Base-by-base conservation (phyloP, 208 protist species). In the Tetramitus jugosus region DNA sequence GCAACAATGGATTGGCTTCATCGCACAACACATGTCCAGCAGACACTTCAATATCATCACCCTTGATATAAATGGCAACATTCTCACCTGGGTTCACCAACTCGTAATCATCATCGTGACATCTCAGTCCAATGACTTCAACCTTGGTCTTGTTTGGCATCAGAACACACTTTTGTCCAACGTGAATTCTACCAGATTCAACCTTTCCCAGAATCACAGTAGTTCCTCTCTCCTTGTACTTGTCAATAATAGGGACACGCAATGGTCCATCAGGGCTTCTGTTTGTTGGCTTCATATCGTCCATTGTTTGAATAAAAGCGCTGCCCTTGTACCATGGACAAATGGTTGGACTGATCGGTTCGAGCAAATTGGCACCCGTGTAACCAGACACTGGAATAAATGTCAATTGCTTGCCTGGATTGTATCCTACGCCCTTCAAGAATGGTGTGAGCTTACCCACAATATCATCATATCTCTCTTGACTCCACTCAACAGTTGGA, bases 341-440 rank as follows among this genome's bases (percentile, higher is more conserved):
- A 23, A 91, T 79, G 31, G 68, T 84, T 43, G 80, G 53, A 29
- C 78, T 78, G 1, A 93, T 79, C 45, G 82, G 83, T 74, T 95
- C 85, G 77, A 93, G 92, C 35, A 99, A 85, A 84, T 98, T 98
- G 76, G 83, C 80, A 1, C 95, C 95, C 0, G 88, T 92, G 56
- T 96, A 87, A 42, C 96, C 97, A 26, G 95, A 95, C 68, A 97
- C 87, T 7, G 97, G 97, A 82, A 99, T 90, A 85, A 98, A 98
- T 74, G 82, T 43, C 75, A 96, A 68, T 60, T 92, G 83, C 83
- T 92, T 94, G 79, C 93, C 93, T 45, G 76, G 82, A 2, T 84
- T 81, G 85, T 93, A 99, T 68, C 96, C 96, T 78, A 91, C 93
- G 80, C 93, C 87, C 60, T 92, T 89, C 37, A 99, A 86, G 87